Base-by-base conservation (phyloP, 2,329 filamentous ascomycete genomes). In the Dactylonectria macrodidyma region DNA sequence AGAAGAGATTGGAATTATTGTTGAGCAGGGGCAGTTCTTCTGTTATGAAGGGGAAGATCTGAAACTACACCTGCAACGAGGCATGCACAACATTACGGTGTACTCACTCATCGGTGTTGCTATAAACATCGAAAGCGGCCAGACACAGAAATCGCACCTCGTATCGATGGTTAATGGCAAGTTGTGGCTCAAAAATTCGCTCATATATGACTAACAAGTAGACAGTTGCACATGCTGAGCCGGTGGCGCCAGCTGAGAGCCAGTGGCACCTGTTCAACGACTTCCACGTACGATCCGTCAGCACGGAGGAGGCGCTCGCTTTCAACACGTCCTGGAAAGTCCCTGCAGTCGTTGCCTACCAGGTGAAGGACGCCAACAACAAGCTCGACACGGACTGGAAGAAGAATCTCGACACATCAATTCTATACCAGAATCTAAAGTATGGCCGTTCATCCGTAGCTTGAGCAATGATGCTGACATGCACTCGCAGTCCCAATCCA, bases 231-330 rank as follows among this genome's bases (percentile, higher is more conserved):
- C 90, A 94, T 59, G 90, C 93, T 0, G 89, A 90, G 62, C 84
- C 86, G 0, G 85, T 88, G 48, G 79, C 87, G 0, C 86, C 89
- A 1, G 84, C 84, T 3, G 87, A 90, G 70, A 92, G 89, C 75
- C 91, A 92, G 74, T 99, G 97, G 97, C 94, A 98, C 81, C 83
- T 99, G 1, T 98, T 99, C 84, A 99, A 99, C 75, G 96, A 99
- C 81, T 99, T 99, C 76, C 83, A 97, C 41, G 97, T 99, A 24
- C 90, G 93, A 12, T 91, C 92, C 10, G 89, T 97, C 16, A 89
- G 91, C 36, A 88, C 89, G 33, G 91, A 95, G 68, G 95, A 99
- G 78, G 97, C 95, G 0, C 85, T 98, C 19, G 91, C 92, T 26
- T 99, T 98, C 80, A 95, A 95, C 69, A 90, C 94, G 3, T 88